phyloP scores from a whole-genome alignment of 352 stramenopile species.

The Phytophthora litchii region DNA sequence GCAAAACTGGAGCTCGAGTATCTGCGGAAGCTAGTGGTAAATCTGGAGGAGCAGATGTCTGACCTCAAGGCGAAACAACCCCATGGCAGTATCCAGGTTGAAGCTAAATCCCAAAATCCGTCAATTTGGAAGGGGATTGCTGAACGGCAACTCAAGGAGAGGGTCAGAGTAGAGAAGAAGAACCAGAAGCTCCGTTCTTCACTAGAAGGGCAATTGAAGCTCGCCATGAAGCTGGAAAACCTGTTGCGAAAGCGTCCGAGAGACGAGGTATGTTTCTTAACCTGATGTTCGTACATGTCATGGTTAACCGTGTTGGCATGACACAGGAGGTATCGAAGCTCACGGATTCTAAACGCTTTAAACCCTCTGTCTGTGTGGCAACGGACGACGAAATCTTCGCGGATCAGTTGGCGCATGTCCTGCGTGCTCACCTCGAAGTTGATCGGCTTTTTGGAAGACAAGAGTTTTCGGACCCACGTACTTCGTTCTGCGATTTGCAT shows the following conservation, averaged over 20 bases:
- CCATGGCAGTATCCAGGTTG: neutral
- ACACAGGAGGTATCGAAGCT: neutral
- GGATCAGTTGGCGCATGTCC: slow-evolving; percentile 32
- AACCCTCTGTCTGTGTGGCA: slow-evolving; percentile 1
- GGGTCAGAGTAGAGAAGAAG: slow-evolving; percentile 32
- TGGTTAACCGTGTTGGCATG: neutral
- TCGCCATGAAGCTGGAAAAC: slow-evolving; percentile 40
- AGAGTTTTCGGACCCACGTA: slow-evolving; percentile 17
- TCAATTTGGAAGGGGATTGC: slow-evolving; percentile 41
- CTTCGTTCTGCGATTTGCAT: slow-evolving; percentile 23
- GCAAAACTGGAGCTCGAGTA: slow-evolving; percentile 44
- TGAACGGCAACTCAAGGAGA: slow-evolving; percentile 31
- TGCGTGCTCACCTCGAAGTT: slow-evolving; percentile 24
- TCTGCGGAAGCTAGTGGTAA: slow-evolving; percentile 36
- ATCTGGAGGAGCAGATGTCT: slow-evolving; percentile 32
- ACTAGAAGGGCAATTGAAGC: slow-evolving; percentile 42
- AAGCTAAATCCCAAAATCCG: neutral
- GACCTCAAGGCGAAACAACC: slow-evolving; percentile 22
- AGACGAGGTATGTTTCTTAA: slow-evolving; percentile 13
- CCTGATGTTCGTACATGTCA: neutral
- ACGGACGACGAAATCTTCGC: slow-evolving; percentile 39
- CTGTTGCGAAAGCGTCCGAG: slow-evolving; percentile 30
- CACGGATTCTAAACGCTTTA: slow-evolving; percentile 24
- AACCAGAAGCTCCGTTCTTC: slow-evolving; percentile 34
- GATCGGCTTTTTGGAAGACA: slow-evolving; percentile 17